phyloP scores from a whole-genome alignment of 192 early-diverging fungal species.

The Mycoemilia scoparia region DNA sequence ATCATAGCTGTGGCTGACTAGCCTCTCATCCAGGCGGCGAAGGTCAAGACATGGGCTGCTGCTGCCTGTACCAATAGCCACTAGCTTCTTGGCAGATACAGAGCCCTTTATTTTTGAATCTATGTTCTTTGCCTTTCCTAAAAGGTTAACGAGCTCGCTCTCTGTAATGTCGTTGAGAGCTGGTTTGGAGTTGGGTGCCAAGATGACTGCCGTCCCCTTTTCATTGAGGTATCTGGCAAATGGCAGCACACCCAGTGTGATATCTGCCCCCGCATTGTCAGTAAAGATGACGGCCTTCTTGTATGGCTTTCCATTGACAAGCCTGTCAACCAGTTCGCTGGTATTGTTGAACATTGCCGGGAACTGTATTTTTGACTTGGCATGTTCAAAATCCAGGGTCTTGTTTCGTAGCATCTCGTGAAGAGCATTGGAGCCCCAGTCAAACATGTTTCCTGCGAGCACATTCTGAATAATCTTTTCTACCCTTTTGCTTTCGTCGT shows the following conservation, averaged over 20 bases:
- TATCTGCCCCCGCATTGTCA: constrained; percentile 68
- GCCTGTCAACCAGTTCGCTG: constrained; percentile 15
- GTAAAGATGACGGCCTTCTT: constrained; percentile 54
- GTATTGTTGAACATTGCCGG: constrained; percentile 28
- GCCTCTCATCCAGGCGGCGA: constrained; percentile 36
- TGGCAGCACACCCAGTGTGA: constrained; percentile 59
- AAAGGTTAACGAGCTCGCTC: constrained; percentile 33
- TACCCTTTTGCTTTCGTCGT: constrained; percentile 11
- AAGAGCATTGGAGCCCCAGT: constrained; percentile 53
- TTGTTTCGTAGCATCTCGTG: constrained; percentile 36
- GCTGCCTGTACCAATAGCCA: constrained; percentile 48
- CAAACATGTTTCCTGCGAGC: constrained; percentile 71
- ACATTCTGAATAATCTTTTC: constrained; percentile 41
- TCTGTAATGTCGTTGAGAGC: constrained; percentile 69
- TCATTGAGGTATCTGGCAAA: constrained; percentile 45
- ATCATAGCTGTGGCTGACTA: constrained; percentile 25
- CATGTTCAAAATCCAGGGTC: constrained; percentile 37
- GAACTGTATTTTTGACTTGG: constrained; percentile 20
- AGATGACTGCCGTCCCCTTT: constrained; percentile 34
- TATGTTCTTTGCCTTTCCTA: constrained; percentile 16
- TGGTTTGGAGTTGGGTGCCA: constrained; percentile 57
- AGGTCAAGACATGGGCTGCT: constrained; percentile 56
- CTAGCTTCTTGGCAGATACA: constrained; percentile 13
- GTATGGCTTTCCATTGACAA: constrained; percentile 19
- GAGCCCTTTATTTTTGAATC: constrained; percentile 27